Conservation (phyloP, 2,329 filamentous ascomycete species). For the Pezicula carpinea region DNA sequence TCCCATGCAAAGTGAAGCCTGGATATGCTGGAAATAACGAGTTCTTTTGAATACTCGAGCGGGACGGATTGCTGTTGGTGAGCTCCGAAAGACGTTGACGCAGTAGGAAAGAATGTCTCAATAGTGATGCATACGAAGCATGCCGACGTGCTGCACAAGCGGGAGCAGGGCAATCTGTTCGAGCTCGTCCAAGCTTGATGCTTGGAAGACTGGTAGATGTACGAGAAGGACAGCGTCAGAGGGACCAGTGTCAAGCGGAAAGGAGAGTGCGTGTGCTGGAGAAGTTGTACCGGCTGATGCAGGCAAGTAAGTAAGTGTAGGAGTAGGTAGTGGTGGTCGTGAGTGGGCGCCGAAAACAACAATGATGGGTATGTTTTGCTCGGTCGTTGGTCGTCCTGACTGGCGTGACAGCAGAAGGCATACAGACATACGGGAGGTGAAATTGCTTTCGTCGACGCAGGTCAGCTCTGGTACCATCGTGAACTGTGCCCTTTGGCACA, state of each 20-base stretch:
- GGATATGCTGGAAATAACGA: slow-evolving; percentile 4
- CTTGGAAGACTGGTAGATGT: not conserved
- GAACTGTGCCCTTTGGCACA: not conserved
- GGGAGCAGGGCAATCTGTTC: slow-evolving; percentile 19
- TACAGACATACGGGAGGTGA: not conserved
- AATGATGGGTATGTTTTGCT: too few relatives aligned
- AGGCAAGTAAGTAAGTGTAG: too few relatives aligned
- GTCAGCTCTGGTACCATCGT: not conserved
- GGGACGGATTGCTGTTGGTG: not conserved
- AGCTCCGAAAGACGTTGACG: slow-evolving; percentile 4
- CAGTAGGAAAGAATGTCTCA: slow-evolving; percentile 8
- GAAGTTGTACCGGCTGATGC: not conserved
- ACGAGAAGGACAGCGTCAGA: not conserved
- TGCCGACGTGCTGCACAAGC: slow-evolving; percentile 11
- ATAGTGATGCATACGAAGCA: slow-evolving; percentile 9
- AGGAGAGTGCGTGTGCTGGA: not conserved
- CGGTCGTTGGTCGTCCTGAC: too few relatives aligned
- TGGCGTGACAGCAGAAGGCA: not conserved
- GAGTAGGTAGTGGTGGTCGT: too few relatives aligned
- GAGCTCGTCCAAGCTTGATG: slow-evolving; percentile 6
- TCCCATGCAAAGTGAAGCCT: slow-evolving; percentile 4
- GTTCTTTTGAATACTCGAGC: slow-evolving; percentile 5
- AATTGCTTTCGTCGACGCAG: not conserved
- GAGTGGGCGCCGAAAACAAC: too few relatives aligned
- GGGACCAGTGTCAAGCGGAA: not conserved